These are phyloP conservation scores for Lachnellula cervina DNA, from an alignment of 2,329 filamentous ascomycete genomes.

Conservation along the genomic window DNA sequence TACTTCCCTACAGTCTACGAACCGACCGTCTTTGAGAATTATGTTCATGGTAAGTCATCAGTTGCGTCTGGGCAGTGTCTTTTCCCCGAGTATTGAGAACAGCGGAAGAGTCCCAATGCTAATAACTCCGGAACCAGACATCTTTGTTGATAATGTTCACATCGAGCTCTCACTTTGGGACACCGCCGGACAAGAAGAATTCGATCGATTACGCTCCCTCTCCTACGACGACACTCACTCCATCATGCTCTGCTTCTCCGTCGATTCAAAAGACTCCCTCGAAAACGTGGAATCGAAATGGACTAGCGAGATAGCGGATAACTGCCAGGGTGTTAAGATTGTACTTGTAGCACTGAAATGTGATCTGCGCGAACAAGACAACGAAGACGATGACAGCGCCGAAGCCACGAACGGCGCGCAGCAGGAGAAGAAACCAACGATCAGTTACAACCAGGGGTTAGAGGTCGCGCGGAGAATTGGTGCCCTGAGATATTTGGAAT, in stretches of 20 bases:
- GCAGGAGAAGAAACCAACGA: slow-evolving; percentile 64
- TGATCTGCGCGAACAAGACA: slow-evolving; percentile 77
- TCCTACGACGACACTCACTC: slow-evolving; percentile 97
- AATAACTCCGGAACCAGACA: slow-evolving; percentile 55
- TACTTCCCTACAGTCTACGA: slow-evolving; percentile 99
- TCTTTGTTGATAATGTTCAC: slow-evolving; percentile 95
- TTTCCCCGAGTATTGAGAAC: neutral
- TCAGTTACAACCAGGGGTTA: slow-evolving; percentile 86
- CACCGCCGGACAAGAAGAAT: slow-evolving; percentile 97
- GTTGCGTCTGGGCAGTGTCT: neutral
- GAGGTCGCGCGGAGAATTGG: slow-evolving; percentile 89
- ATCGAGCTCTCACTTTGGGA: slow-evolving; percentile 98
- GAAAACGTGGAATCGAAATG: slow-evolving; percentile 99
- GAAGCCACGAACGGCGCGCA: slow-evolving; percentile 40
- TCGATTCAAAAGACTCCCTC: slow-evolving; percentile 92
- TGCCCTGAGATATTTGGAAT: slow-evolving; percentile 92
- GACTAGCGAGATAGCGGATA: slow-evolving; percentile 96
- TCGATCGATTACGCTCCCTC: slow-evolving; percentile 88
- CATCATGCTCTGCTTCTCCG: slow-evolving; percentile 98
- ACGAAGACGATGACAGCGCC: slow-evolving; percentile 50
- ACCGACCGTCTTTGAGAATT: slow-evolving; percentile 98
- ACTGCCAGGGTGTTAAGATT: slow-evolving; percentile 91
- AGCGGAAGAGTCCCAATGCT: neutral
- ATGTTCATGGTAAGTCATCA: slow-evolving; percentile 75
- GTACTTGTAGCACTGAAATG: slow-evolving; percentile 96